Conservation (phyloP, 768 basidiomycete genomes). For the Leccinellum rugosiceps region DNA sequence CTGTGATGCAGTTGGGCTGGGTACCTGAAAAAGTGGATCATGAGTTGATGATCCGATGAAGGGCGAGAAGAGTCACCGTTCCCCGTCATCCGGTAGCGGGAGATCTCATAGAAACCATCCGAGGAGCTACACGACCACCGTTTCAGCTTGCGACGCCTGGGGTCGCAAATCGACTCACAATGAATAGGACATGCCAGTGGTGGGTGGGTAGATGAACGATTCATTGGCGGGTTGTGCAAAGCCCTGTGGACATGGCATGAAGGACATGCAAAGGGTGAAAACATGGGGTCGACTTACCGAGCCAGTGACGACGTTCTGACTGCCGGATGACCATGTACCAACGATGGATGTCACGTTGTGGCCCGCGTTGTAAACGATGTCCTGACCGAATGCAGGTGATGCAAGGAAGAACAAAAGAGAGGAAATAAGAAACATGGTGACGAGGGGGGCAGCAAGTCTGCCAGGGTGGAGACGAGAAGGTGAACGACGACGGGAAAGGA, state of each 20-base stretch:
- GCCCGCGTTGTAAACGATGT: slow-evolving; percentile 38
- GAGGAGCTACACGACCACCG: slow-evolving; percentile 44
- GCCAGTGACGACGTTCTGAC: slow-evolving; percentile 74
- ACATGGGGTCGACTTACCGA: slow-evolving; percentile 50
- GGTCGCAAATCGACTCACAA: slow-evolving; percentile 55
- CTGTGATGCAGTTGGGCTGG: slow-evolving; percentile 85
- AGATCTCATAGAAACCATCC: slow-evolving; percentile 81
- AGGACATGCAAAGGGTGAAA: background rate
- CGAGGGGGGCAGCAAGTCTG: background rate
- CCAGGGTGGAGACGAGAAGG: background rate
- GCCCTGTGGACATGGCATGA: slow-evolving; percentile 41
- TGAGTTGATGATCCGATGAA: background rate
- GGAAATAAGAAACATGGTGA: slow-evolving; percentile 17
- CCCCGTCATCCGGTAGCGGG: slow-evolving; percentile 83
- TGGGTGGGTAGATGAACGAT: slow-evolving; percentile 80
- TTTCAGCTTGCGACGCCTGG: background rate
- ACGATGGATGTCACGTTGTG: slow-evolving; percentile 69
- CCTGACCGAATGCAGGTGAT: slow-evolving; percentile 32
- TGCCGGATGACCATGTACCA: slow-evolving; percentile 89
- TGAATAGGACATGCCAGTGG: slow-evolving; percentile 83
- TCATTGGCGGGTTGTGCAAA: slow-evolving; percentile 84
- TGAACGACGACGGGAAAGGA: background rate
- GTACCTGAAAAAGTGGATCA: slow-evolving; percentile 49
- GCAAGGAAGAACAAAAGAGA: slow-evolving; percentile 27
- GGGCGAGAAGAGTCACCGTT: slow-evolving; percentile 56